Evolutionary conservation across 257 asterid genomes (phyloP).

Genomic region (Nicotiana attenuata): DNA sequence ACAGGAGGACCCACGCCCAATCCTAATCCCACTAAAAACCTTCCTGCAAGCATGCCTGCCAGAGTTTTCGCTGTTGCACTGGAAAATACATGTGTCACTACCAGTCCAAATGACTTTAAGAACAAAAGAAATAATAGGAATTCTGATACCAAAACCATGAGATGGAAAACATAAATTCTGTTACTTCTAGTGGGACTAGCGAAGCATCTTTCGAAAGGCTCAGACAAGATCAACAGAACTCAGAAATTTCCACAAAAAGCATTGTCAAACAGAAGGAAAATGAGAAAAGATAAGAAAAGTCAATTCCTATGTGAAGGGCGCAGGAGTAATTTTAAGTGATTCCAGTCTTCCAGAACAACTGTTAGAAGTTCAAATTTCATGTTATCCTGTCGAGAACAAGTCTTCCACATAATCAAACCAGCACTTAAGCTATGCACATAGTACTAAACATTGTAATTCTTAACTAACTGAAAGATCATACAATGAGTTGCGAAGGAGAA

Average conservation of each 20-base stretch:
- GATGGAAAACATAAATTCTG: background rate
- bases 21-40: constrained; percentile 79
- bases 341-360: background rate
- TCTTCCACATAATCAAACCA: background rate
- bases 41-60: constrained; percentile 82
- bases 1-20: constrained; percentile 93
- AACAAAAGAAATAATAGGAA: background rate
- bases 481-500: background rate
- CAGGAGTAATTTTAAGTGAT: background rate
- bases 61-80: constrained; percentile 65
- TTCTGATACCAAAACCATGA: background rate
- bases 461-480: background rate
- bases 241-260: background rate
- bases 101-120: background rate
- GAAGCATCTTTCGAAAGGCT: background rate
- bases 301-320: background rate
- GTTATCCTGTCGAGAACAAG: background rate
- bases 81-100: constrained; percentile 31
- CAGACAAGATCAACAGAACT: constrained; percentile 1
- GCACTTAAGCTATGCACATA: background rate
- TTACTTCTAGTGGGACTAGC: background rate
- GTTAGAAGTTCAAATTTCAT: background rate
- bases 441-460: background rate
- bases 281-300: background rate
- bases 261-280: background rate